Conservation (phyloP, 2,329 filamentous ascomycete genomes). For the Davidsoniella virescens region DNA sequence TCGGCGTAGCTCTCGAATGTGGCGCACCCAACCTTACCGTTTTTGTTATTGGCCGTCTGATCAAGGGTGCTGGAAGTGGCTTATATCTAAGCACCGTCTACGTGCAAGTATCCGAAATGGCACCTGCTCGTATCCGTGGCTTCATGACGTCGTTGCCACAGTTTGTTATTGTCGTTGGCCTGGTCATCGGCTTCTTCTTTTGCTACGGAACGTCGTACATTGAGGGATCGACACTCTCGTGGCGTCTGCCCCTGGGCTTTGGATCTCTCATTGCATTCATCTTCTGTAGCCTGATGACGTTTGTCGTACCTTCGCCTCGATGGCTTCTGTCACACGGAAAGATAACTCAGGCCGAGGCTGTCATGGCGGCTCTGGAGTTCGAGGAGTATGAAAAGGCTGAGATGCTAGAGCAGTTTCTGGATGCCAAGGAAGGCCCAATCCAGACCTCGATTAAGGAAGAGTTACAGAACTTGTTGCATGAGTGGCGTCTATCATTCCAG, state of each 20-base stretch:
- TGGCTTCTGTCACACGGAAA: slow-evolving; percentile 34
- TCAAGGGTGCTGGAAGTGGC: slow-evolving; percentile 42
- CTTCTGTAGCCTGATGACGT: slow-evolving; percentile 17
- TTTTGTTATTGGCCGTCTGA: slow-evolving; percentile 37
- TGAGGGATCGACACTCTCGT: slow-evolving; percentile 29
- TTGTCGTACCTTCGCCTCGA: slow-evolving; percentile 35
- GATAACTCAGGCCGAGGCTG: slow-evolving; percentile 25
- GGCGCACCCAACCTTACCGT: slow-evolving; percentile 25
- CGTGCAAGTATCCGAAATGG: slow-evolving; percentile 43
- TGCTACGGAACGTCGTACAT: slow-evolving; percentile 39
- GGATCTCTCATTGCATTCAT: slow-evolving; percentile 22
- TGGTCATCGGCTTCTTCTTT: slow-evolving; percentile 41
- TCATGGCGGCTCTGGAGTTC: slow-evolving; percentile 27
- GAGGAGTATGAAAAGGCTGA: slow-evolving; percentile 25
- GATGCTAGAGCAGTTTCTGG: slow-evolving; percentile 16
- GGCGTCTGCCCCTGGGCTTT: slow-evolving; percentile 36
- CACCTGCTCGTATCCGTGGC: slow-evolving; percentile 33
- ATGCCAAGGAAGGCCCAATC: slow-evolving; percentile 12
- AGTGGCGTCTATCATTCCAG: slow-evolving; percentile 22
- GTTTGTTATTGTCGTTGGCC: slow-evolving; percentile 32
- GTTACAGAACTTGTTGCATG: slow-evolving; percentile 18
- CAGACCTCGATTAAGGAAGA: slow-evolving; percentile 17
- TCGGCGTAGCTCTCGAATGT: slow-evolving; percentile 31
- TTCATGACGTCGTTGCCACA: slow-evolving; percentile 36
- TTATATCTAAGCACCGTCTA: slow-evolving; percentile 36